Evolutionary conservation across 2,329 filamentous ascomycete species (phyloP).

Genomic region (Hypoxylon sp.): DNA sequence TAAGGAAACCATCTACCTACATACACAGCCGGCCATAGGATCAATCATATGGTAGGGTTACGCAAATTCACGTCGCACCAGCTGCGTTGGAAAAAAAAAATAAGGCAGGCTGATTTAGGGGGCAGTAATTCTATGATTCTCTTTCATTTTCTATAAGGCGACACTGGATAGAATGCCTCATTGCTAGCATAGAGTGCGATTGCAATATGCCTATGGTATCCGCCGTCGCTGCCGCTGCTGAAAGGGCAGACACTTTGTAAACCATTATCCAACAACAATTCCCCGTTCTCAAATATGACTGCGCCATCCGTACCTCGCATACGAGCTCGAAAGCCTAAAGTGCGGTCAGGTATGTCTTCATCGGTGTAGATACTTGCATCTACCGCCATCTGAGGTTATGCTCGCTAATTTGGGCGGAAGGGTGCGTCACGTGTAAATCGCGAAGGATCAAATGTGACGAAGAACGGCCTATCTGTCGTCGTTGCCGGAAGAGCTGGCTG

Average conservation of each 20-base stretch:
- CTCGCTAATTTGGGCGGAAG: slow-evolving; percentile 22
- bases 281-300: slow-evolving; percentile 34
- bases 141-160: slow-evolving; percentile 7
- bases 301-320: slow-evolving; percentile 40
- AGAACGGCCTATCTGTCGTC: slow-evolving; percentile 33
- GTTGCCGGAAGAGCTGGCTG: slow-evolving; percentile 36
- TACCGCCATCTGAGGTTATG: not conserved
- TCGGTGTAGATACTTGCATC: not conserved
- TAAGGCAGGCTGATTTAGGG: slow-evolving; percentile 1
- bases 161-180: not conserved
- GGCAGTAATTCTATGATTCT: not conserved
- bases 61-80: not conserved
- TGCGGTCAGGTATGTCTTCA: slow-evolving; percentile 41
- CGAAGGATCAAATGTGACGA: slow-evolving; percentile 45
- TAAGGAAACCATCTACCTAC: not conserved
- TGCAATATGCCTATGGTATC: not conserved
- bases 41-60: slow-evolving; percentile 2
- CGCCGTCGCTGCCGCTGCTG: not conserved
- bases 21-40: not conserved
- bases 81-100: not conserved
- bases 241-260: not conserved
- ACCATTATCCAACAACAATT: not conserved
- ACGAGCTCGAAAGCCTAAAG: slow-evolving; percentile 40
- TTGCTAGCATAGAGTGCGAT: not conserved
- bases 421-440: slow-evolving; percentile 42